phyloP scores from a whole-genome alignment of 2,329 filamentous ascomycete species.

The Fusarium anthophilum region DNA sequence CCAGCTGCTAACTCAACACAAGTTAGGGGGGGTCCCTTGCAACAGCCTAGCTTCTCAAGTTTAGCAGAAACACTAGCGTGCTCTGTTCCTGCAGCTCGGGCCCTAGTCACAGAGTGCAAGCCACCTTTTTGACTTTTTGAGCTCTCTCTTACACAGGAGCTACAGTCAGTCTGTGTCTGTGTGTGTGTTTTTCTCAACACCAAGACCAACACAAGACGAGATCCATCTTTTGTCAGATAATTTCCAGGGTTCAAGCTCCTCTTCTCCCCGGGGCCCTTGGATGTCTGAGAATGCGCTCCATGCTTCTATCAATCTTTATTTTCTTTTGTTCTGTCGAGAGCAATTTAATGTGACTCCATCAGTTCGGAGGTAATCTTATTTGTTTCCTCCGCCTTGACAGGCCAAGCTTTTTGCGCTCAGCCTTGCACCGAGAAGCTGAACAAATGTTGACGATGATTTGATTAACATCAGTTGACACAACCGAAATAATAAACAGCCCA shows the following conservation, averaged over 20 bases:
- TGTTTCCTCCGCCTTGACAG: constrained; percentile 3
- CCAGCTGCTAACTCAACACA: not conserved
- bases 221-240: not conserved
- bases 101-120: constrained; percentile 22
- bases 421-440: not conserved
- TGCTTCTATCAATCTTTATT: not conserved
- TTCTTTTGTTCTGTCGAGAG: constrained; percentile 1
- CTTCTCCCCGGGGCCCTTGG: not conserved
- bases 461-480: not conserved
- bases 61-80: constrained; percentile 49
- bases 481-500: not conserved
- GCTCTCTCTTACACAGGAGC: not conserved
- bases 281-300: not conserved
- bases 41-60: constrained; percentile 6
- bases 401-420: constrained; percentile 2
- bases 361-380: not conserved
- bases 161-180: not conserved
- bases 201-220: constrained; percentile 4
- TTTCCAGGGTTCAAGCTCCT: constrained; percentile 16
- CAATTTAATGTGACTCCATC: constrained; percentile 5
- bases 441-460: not conserved
- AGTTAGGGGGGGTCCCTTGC: constrained; percentile 6
- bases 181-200: constrained; percentile 1
- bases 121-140: constrained; percentile 12
- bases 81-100: constrained; percentile 44